phyloP scores from a whole-genome alignment of 2,329 filamentous ascomycete species.

The Herpotrichia juniperi region DNA sequence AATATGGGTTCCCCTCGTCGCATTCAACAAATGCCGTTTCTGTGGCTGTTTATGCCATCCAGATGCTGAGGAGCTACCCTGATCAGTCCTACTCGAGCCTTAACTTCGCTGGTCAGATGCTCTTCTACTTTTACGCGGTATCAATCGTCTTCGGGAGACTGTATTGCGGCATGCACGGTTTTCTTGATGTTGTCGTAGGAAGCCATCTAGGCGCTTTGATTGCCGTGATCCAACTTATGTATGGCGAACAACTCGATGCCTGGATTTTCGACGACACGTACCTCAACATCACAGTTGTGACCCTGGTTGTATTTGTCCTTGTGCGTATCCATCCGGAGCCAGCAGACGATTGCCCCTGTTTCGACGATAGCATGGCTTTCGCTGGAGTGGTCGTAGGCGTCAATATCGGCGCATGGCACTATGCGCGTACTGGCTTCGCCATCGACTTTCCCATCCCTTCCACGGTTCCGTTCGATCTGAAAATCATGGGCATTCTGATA shows the following conservation, averaged over 20 bases:
- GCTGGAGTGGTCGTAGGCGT: constrained; percentile 87
- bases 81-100: constrained; percentile 65
- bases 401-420: constrained; percentile 84
- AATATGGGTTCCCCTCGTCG: constrained; percentile 97
- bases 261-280: constrained; percentile 66
- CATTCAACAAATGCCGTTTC: constrained; percentile 97
- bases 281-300: constrained; percentile 67
- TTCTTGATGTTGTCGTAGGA: constrained; percentile 86
- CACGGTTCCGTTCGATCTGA: constrained; percentile 69
- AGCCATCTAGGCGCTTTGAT: constrained; percentile 75
- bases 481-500: constrained; percentile 68
- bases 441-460: constrained; percentile 61
- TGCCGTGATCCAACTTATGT: constrained; percentile 61
- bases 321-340: constrained; percentile 94
- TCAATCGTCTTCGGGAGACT: constrained; percentile 91
- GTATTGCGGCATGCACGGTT: constrained; percentile 99
- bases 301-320: constrained; percentile 72
- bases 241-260: constrained; percentile 67
- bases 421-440: constrained; percentile 63
- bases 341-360: constrained; percentile 95
- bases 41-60: constrained; percentile 82
- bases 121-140: constrained; percentile 82
- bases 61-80: constrained; percentile 71
- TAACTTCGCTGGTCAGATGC: constrained; percentile 67
- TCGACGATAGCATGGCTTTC: constrained; percentile 94